Evolutionary conservation across 371 early-diverging fungal genomes (phyloP).

Genomic region (Haplosporangium sp.): DNA sequence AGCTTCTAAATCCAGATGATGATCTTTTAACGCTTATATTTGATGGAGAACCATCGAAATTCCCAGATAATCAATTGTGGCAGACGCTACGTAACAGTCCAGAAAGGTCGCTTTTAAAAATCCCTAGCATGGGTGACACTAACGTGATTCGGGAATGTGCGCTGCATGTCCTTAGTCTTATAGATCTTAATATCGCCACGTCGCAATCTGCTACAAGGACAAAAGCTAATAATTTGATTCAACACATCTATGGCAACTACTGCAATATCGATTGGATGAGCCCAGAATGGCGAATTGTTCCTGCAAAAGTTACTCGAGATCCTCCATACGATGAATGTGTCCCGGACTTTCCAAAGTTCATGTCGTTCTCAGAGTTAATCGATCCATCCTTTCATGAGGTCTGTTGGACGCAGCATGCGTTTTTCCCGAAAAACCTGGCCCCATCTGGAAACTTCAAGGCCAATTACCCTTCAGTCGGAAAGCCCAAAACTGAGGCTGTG

Average conservation of each 20-base stretch:
- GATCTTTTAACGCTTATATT: background rate
- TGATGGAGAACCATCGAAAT: background rate
- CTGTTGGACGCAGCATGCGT: constrained; percentile 29
- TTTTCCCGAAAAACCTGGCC: constrained; percentile 20
- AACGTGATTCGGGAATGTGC: constrained; percentile 22
- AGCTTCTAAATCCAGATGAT: constrained; percentile 2
- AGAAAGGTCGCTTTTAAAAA: background rate
- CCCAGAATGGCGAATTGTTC: constrained; percentile 35
- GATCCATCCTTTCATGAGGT: background rate
- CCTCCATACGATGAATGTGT: background rate
- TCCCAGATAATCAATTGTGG: constrained; percentile 6
- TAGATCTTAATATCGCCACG: background rate
- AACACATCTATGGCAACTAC: constrained; percentile 9
- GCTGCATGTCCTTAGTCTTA: constrained; percentile 3
- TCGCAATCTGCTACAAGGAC: background rate
- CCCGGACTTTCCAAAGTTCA: constrained; percentile 4
- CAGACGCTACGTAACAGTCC: background rate
- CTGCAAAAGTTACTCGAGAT: background rate
- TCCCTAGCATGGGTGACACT: background rate
- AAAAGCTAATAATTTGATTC: background rate
- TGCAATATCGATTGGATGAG: constrained; percentile 22
- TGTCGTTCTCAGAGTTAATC: constrained; percentile 18
- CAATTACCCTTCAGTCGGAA: background rate
- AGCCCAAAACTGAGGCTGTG: background rate
- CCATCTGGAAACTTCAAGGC: constrained; percentile 16